Base-by-base conservation (phyloP, 495 filamentous ascomycete species). In the Xylaria curta region DNA sequence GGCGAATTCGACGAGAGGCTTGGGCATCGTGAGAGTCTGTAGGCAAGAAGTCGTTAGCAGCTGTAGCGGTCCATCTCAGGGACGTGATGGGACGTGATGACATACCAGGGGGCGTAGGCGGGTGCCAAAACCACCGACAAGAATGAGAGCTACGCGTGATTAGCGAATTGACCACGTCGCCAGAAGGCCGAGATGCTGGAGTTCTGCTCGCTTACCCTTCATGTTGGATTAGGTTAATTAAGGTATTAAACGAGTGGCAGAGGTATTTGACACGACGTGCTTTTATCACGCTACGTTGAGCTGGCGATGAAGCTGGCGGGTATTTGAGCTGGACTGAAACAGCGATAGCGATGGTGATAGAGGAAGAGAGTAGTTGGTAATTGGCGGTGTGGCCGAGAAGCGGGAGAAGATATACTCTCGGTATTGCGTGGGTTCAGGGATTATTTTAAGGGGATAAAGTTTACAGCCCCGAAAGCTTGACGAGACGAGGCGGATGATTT, bases 101-200 rank as follows among this genome's bases (percentile, higher is more conserved):
- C 93, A 83, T 93, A 98, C 95, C 85, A 99, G 88, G 84, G 96
- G 96, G 81, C 96, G 93, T 75, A 99, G 91, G 83, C 96, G 95
- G 83, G 96, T 99, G 81, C 96, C 96, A 85, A 98, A 99, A 80
- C 96, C 96, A 86, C 96, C 96, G 83, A 99, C 96, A 80, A 99
- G 95, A 91, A 99, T 98, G 79, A 99, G 90, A 83, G 96, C 96
- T 99, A 82, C 76, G 71, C 59, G 62, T 71, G 36, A 76, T 85
- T 68, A 86, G 83, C 73, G 7, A 59, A 68, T 38, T 56, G 49
- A 31, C 42, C 53, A 46, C 60, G 28, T 36, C 60, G 46, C 10
- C 51, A 6, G 31, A 40, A 46, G 59, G 51, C 58, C 31, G 40
- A 17, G 33, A 33, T 38, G 36, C 63, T 24, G 36, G 40, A 21